Percentiles rank a stretch among this genome's conserved stretches.
Conservation (phyloP, 768 basidiomycete genomes). For the Bullera alba region DNA sequence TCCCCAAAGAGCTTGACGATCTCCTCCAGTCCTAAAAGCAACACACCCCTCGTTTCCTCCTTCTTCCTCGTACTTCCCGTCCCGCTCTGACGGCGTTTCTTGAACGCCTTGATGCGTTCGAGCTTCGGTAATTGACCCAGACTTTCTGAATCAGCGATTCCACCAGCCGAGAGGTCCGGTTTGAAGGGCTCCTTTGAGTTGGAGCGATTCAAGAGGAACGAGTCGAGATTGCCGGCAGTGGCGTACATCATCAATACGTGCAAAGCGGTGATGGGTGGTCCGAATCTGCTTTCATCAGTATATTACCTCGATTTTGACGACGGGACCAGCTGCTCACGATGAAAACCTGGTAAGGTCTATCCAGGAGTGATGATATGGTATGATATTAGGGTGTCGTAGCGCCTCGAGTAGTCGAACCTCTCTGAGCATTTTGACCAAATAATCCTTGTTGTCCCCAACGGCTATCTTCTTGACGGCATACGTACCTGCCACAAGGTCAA, state of each 20-base stretch:
- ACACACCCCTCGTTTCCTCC: conserved; percentile 55
- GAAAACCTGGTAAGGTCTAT: conserved; percentile 80
- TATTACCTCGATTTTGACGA: background rate
- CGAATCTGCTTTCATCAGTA: conserved; percentile 53
- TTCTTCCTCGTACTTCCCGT: conserved; percentile 4
- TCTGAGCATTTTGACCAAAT: conserved; percentile 70
- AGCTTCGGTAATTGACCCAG: conserved; percentile 20
- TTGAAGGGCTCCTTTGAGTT: conserved; percentile 18
- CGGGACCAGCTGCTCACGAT: conserved; percentile 16
- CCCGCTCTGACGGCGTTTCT: conserved; percentile 25
- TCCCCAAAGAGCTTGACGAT: conserved; percentile 72
- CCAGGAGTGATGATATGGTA: conserved; percentile 95
- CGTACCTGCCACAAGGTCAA: conserved; percentile 48
- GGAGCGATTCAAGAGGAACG: conserved; percentile 39
- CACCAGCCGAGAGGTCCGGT: conserved; percentile 19
- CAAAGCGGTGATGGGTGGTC: conserved; percentile 76
- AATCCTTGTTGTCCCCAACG: conserved; percentile 80
- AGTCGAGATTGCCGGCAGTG: conserved; percentile 46
- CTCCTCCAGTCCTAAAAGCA: conserved; percentile 78
- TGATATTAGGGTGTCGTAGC: conserved; percentile 83
- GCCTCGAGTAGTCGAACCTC: conserved; percentile 82
- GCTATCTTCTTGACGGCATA: conserved; percentile 98
- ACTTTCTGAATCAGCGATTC: conserved; percentile 27
- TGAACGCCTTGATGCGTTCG: conserved; percentile 39
- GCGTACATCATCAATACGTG: conserved; percentile 53